Base-by-base conservation (phyloP, 139 green algal species). In the Dunaliella primolecta region DNA sequence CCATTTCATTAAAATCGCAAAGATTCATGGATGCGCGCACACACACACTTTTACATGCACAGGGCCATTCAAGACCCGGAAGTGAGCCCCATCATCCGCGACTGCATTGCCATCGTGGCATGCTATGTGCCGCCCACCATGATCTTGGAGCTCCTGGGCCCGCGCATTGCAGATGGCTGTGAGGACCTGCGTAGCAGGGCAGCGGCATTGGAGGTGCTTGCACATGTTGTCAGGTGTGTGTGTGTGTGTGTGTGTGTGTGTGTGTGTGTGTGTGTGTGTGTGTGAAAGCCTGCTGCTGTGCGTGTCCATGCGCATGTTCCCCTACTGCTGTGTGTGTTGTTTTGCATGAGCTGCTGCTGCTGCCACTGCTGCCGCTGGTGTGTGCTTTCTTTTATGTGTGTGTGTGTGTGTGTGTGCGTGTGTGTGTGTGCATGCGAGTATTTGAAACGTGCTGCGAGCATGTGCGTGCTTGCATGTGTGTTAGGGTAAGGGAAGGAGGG, bases 21-120 rank as follows among this genome's bases (percentile, higher is more conserved):
- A n/a, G n/a, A n/a, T n/a, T n/a, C n/a, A n/a, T n/a, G n/a, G n/a
- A n/a, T n/a, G n/a, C n/a, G n/a, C n/a, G n/a, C n/a, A n/a, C n/a
- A n/a, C n/a, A n/a, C n/a, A n/a, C n/a, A n/a, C n/a, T n/a, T n/a
- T n/a, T 75, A 37, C 34, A 36, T 30, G 2, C 35, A 20, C 1
- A 76, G 76, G 84, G 85, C 76, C 78, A 86, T 86, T 29, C 70
- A 37, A 34, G 86, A 89, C 46, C 83, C 83, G 15, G 80, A 85
- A 35, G 55, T 87, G 3, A 34, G 64, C 25, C 1, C 33, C 2
- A 20, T 56, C 31, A 36, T 86, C 3, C 56, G 55, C 21, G 86
- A 87, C 80, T 87, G 80, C 80, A 64, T 77, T 23, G 55, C 81
- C n/a, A 32, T 91, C 31, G 20, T 89, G 3, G 88, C 82, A 36